Percentiles rank a stretch among this genome's conserved stretches.
phyloP scores from a whole-genome alignment of 768 basidiomycete species.

The Tylopilus sp. region DNA sequence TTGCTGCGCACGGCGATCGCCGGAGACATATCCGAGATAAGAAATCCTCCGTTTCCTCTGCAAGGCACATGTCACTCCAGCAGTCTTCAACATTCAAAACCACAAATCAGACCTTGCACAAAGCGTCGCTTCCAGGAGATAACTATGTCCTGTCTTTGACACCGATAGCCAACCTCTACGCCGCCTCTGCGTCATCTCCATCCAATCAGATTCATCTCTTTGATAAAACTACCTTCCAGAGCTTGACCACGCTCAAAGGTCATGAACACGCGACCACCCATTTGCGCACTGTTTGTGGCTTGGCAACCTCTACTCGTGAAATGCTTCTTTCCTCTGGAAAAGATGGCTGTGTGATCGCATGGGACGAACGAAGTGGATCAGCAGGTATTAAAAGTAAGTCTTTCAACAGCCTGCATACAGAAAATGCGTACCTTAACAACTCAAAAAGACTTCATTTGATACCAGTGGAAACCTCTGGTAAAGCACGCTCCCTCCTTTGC shows the following conservation, averaged over 20 bases:
- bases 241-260: constrained; percentile 47
- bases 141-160: constrained; percentile 64
- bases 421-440: constrained; percentile 31
- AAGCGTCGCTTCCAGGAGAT: constrained; percentile 35
- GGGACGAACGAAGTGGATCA: constrained; percentile 63
- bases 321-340: constrained; percentile 63
- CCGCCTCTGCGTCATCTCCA: constrained; percentile 59
- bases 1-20: constrained; percentile 13
- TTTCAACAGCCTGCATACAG: background rate
- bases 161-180: constrained; percentile 49
- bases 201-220: constrained; percentile 63
- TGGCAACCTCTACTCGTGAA: constrained; percentile 40
- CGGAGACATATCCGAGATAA: constrained; percentile 26
- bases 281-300: constrained; percentile 41
- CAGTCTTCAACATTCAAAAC: constrained; percentile 20
- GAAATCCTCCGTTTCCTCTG: constrained; percentile 17
- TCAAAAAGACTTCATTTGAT: constrained; percentile 33
- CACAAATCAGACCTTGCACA: constrained; percentile 25
- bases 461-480: constrained; percentile 49
- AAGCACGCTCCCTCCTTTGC: constrained; percentile 48
- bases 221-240: constrained; percentile 53
- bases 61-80: constrained; percentile 22
- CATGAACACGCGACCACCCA: constrained; percentile 58
- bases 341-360: constrained; percentile 68
- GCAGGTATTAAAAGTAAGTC: constrained; percentile 59